phyloP scores from a whole-genome alignment of 257 asterid genomes.

The Salvia miltiorrhiza region DNA sequence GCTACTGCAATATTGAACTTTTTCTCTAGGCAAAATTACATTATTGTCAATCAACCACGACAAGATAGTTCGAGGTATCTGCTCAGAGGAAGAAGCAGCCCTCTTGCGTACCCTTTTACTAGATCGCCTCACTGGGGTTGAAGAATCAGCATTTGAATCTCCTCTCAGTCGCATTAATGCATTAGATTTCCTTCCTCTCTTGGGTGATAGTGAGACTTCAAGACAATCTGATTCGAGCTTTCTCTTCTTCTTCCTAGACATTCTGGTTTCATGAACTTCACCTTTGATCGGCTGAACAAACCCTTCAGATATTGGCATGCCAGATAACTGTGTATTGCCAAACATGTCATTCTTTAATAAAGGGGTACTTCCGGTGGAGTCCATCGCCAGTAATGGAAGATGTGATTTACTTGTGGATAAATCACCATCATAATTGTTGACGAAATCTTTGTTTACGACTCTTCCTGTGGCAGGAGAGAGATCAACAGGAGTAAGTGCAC shows the following conservation, averaged over 20 bases:
- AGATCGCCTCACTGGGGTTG: slow-evolving; percentile 36
- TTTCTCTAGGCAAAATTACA: slow-evolving; percentile 59
- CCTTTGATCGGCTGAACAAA: slow-evolving; percentile 21
- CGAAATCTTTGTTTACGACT: neutral
- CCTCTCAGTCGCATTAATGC: slow-evolving; percentile 21
- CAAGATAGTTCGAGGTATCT: slow-evolving; percentile 57
- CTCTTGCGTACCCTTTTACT: slow-evolving; percentile 49
- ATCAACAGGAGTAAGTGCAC: slow-evolving; percentile 3
- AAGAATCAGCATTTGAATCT: slow-evolving; percentile 25
- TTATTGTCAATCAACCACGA: slow-evolving; percentile 79
- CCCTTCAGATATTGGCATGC: slow-evolving; percentile 20
- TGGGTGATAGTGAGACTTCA: slow-evolving; percentile 26
- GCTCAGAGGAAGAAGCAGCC: slow-evolving; percentile 44
- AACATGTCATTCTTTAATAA: neutral
- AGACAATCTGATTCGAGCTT: slow-evolving; percentile 17
- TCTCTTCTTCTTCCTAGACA: slow-evolving; percentile 20
- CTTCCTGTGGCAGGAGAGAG: neutral
- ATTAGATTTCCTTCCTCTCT: slow-evolving; percentile 31
- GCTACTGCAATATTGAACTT: slow-evolving; percentile 50
- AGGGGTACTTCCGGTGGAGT: slow-evolving; percentile 9
- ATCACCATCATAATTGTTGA: slow-evolving; percentile 17
- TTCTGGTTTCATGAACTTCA: too few relatives aligned
- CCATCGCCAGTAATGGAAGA: slow-evolving; percentile 23
- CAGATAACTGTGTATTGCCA: slow-evolving; percentile 15
- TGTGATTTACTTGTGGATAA: slow-evolving; percentile 21